phyloP scores from a whole-genome alignment of 202 grass and related monocot genomes.

The Elaeis oleifera region DNA sequence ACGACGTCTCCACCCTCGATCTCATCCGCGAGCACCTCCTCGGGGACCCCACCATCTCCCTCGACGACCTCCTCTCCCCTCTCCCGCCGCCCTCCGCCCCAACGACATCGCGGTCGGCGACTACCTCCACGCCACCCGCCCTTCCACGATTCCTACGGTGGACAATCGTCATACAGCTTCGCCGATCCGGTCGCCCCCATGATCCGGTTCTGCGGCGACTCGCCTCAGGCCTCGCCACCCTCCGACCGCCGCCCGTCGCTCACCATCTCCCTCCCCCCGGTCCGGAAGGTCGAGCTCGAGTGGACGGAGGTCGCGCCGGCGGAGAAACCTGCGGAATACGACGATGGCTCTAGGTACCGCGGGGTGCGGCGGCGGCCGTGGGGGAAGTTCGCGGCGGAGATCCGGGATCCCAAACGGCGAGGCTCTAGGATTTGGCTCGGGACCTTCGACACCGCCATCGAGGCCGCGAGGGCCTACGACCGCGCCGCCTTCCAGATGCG shows the following conservation, averaged over 20 bases:
- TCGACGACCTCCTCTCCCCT: neutral
- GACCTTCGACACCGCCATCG: constrained; percentile 85
- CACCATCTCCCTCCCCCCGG: constrained; percentile 28
- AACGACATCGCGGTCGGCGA: too few species aligned
- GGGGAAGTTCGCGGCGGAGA: constrained; percentile 99
- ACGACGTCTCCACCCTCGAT: constrained; percentile 41
- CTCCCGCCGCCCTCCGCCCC: too few species aligned
- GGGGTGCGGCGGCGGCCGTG: constrained; percentile 93
- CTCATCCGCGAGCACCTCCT: constrained; percentile 54
- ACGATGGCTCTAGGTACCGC: constrained; percentile 55
- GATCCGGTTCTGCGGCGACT: constrained; percentile 43
- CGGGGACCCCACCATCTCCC: neutral
- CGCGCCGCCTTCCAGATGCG: constrained; percentile 84
- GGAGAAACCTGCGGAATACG: neutral
- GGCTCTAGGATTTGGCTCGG: constrained; percentile 93
- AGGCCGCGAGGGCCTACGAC: constrained; percentile 85
- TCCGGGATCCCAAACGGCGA: constrained; percentile 79
- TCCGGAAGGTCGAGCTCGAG: constrained; percentile 24
- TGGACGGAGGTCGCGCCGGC: neutral
- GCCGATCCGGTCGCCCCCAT: neutral
- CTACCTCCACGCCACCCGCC: too few species aligned
- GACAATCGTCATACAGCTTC: neutral
- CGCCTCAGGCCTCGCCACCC: constrained; percentile 17
- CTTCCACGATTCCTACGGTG: too few species aligned
- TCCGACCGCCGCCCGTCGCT: constrained; percentile 27